These are phyloP conservation scores for Salvia miltiorrhiza DNA, from an alignment of 257 asterid species.

Conservation along the genomic window DNA sequence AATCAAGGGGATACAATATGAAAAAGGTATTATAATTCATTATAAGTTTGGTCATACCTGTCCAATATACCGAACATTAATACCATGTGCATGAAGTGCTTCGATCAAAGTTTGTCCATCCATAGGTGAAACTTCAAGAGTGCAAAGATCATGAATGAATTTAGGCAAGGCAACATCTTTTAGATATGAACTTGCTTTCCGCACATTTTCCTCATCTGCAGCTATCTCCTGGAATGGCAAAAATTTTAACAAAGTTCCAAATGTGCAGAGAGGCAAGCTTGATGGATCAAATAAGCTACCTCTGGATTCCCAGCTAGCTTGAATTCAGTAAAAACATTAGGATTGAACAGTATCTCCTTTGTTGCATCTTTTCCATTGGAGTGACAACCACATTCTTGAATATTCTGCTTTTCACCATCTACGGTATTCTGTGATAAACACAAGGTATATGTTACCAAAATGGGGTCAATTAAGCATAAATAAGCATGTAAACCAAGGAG, in stretches of 20 bases:
- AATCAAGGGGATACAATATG: conserved; percentile 7
- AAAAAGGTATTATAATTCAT: conserved; percentile 15
- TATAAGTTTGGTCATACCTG: conserved; percentile 45
- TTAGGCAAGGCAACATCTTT: conserved; percentile 70
- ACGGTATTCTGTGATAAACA: conserved; percentile 30
- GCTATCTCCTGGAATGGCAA: conserved; percentile 60
- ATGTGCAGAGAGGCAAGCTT: background rate
- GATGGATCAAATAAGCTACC: conserved; percentile 37
- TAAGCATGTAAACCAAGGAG: background rate
- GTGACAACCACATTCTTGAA: conserved; percentile 34
- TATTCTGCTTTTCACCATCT: conserved; percentile 33
- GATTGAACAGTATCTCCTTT: conserved; percentile 70
- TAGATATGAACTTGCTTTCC: conserved; percentile 69
- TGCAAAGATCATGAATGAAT: conserved; percentile 71
- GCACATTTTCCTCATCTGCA: conserved; percentile 78
- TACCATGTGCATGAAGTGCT: conserved; percentile 93
- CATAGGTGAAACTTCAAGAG: conserved; percentile 97
- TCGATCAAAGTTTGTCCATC: conserved; percentile 94
- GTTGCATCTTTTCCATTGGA: conserved; percentile 31
- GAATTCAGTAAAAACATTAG: conserved; percentile 84
- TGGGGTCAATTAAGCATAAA: conserved; percentile 6
- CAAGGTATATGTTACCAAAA: background rate
- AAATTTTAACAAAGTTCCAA: conserved; percentile 11
- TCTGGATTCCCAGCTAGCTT: conserved; percentile 76
- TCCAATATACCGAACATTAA: conserved; percentile 85